Percentiles rank a stretch among this genome's conserved stretches.
phyloP scores from a whole-genome alignment of 192 early-diverging fungal genomes.

The Rhizophagus clarus region DNA sequence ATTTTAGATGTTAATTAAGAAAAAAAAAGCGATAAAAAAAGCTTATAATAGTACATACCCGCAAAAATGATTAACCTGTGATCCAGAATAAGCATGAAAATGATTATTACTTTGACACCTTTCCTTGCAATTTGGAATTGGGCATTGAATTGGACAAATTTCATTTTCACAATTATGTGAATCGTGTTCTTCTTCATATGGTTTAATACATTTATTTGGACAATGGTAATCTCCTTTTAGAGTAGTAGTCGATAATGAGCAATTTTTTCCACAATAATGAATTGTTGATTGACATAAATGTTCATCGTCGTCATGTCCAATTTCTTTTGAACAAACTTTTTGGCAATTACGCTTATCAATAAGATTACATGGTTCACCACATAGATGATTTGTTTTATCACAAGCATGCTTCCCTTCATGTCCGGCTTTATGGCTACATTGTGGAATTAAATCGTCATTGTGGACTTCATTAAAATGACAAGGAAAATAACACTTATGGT shows the following conservation, averaged over 20 bases:
- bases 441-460: slow-evolving; percentile 13
- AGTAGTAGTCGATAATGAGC: slow-evolving; percentile 21
- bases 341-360: slow-evolving; percentile 23
- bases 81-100: neutral
- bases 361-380: slow-evolving; percentile 1
- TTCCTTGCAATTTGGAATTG: neutral
- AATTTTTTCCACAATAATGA: slow-evolving; percentile 31
- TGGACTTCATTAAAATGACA: slow-evolving; percentile 26
- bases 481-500: slow-evolving; percentile 25
- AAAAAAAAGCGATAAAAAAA: neutral
- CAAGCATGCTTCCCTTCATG: slow-evolving; percentile 23
- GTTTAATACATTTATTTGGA: slow-evolving; percentile 19
- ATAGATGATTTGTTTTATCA: neutral
- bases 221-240: slow-evolving; percentile 21
- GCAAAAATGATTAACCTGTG: slow-evolving; percentile 20
- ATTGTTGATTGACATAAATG: slow-evolving; percentile 30
- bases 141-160: slow-evolving; percentile 26
- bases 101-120: slow-evolving; percentile 21
- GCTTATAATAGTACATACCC: slow-evolving; percentile 2
- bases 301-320: slow-evolving; percentile 6
- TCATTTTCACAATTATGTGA: slow-evolving; percentile 18
- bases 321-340: slow-evolving; percentile 28
- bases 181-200: slow-evolving; percentile 2
- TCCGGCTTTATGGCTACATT: slow-evolving; percentile 18
- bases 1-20: neutral